These are phyloP conservation scores for Apiospora pterosperma DNA, from an alignment of 2,329 filamentous ascomycete species.

Conservation along the genomic window DNA sequence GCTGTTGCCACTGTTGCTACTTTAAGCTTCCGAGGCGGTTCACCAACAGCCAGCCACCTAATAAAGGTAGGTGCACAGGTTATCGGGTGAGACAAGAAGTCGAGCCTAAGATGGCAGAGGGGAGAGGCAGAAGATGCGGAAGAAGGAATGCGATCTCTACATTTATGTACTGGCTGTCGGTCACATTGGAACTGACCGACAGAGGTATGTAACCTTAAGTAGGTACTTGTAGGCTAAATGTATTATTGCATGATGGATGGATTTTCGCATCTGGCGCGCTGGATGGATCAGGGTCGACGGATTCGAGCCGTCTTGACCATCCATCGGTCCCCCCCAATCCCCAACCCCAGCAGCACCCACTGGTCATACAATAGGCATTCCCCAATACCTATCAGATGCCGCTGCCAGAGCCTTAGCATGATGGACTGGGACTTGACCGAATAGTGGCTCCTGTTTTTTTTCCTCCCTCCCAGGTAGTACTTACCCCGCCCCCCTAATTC, in stretches of 20 bases:
- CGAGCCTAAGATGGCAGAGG: background rate
- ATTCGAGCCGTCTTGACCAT: background rate
- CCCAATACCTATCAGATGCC: background rate
- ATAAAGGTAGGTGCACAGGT: too few relatives aligned
- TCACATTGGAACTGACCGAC: background rate
- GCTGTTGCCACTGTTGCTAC: background rate
- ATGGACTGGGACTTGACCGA: background rate
- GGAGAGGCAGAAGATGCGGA: background rate
- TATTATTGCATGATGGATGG: background rate
- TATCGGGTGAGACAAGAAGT: background rate
- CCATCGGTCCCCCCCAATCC: background rate
- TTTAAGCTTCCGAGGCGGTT: background rate
- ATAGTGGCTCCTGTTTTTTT: background rate
- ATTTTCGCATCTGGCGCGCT: constrained; percentile 1
- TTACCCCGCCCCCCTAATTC: background rate
- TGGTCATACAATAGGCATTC: background rate
- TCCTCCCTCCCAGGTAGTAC: too few relatives aligned
- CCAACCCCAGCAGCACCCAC: background rate
- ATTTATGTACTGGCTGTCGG: background rate
- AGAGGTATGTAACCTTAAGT: background rate
- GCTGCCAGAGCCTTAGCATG: background rate
- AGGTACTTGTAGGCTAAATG: background rate
- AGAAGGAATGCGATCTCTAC: background rate
- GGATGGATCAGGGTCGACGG: background rate
- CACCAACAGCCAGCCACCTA: background rate